These are phyloP conservation scores for Hemileia vastatrix DNA, from an alignment of 1,284 basidiomycete genomes.

Conservation along the genomic window DNA sequence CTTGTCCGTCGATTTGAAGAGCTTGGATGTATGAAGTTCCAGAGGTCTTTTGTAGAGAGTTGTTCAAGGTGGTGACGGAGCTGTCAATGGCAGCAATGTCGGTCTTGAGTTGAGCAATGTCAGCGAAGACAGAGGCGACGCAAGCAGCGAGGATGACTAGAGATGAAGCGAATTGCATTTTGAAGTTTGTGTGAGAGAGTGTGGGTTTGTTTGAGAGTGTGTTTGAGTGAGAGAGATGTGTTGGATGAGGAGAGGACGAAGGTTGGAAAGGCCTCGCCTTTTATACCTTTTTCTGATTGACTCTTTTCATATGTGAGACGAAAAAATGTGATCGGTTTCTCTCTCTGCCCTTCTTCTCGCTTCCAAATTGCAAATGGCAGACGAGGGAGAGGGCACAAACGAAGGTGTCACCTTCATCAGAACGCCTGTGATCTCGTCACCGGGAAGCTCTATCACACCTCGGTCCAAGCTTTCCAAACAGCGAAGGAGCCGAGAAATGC, in stretches of 20 bases:
- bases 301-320: too few species aligned
- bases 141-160: not conserved
- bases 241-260: not conserved
- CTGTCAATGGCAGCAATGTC: not conserved
- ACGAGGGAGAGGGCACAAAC: too few species aligned
- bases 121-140: not conserved
- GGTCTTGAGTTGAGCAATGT: not conserved
- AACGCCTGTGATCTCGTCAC: too few species aligned
- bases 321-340: too few species aligned
- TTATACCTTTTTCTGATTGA: not conserved
- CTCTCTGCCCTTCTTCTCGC: too few species aligned
- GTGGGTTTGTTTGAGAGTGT: not conserved
- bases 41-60: not conserved
- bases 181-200: not conserved
- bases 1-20: not conserved
- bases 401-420: too few species aligned
- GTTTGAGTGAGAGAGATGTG: not conserved
- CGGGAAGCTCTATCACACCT: too few species aligned
- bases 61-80: not conserved
- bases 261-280: not conserved
- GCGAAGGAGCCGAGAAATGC: too few species aligned
- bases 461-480: too few species aligned
- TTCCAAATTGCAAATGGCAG: too few species aligned
- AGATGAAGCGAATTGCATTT: not conserved
- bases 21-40: not conserved